Evolutionary conservation across 2,329 filamentous ascomycete genomes (phyloP), one percentile per base, ranked within the genome.

Genomic region (Cadophora sp.): DNA sequence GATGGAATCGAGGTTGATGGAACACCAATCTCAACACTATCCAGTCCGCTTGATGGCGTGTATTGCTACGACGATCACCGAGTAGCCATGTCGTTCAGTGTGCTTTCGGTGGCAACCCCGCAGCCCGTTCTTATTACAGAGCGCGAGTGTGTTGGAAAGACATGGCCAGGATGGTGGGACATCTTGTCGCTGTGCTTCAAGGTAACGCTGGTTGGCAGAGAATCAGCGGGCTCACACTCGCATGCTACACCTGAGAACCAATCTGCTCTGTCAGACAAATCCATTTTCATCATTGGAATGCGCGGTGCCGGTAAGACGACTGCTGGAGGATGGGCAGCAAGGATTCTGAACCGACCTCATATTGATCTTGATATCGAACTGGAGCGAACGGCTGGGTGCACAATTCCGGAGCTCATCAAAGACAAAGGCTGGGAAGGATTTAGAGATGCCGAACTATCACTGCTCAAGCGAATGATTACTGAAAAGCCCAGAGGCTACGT

Each of bases 131-230:
- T 97, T 19, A 89, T 99, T 62, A 86, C 92, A 1, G 96, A 99
- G 79, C 91, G 94, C 69, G 94, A 97, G 76, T 99, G 96, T 78
- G 92, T 93, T 2, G 94, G 92, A 50, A 99, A 99, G 84, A 99
- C 96, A 2, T 99, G 96, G 96, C 96, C 96, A 0, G 96, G 95
- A 11, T 99, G 96, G 93, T 99, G 96, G 96, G 96, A 99, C 79
- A 89, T 90, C 22, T 81, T 98, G 66, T 90, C 90, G 26, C 89
- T 92, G 73, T 87, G 88, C 16, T 99, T 97, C 83, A 85, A 89
- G 40, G 92, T 92, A 31, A 81, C 85, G 31, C 83, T 98, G n/a
- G 87, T 90, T 69, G 96, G 96, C 14, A 87, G 90, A 43, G 93
- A 77, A 51, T 68, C 75, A 34, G 77, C 78, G 48, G 76, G 74